Evolutionary conservation across 2,329 filamentous ascomycete genomes (phyloP).

Genomic region (Xylariaceae sp.): DNA sequence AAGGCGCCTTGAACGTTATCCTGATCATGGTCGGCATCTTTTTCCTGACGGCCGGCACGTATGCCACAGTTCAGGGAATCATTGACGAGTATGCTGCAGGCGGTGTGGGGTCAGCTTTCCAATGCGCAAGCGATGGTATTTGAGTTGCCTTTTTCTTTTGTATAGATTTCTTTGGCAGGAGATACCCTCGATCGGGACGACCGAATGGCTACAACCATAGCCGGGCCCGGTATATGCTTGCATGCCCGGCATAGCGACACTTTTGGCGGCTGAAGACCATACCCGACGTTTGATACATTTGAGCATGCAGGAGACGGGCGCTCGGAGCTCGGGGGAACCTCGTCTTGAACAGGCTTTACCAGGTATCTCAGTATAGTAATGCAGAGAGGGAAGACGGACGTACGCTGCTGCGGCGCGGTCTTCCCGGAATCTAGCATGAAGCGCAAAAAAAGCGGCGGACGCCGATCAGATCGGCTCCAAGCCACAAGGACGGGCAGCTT

Average conservation of each 20-base stretch:
- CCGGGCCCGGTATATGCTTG: slow-evolving; percentile 1
- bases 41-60: slow-evolving; percentile 77
- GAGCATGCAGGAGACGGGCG: slow-evolving; percentile 3
- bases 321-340: slow-evolving; percentile 1
- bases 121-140: slow-evolving; percentile 62
- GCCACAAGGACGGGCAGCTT: too few relatives aligned
- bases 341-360: not conserved
- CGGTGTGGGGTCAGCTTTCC: slow-evolving; percentile 64
- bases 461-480: too few relatives aligned
- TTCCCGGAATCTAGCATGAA: slow-evolving; percentile 18
- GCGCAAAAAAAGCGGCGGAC: too few relatives aligned
- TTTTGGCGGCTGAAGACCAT: not conserved
- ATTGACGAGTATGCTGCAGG: slow-evolving; percentile 62
- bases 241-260: not conserved
- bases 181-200: slow-evolving; percentile 13
- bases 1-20: slow-evolving; percentile 60
- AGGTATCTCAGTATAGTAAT: slow-evolving; percentile 20
- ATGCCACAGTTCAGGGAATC: slow-evolving; percentile 67
- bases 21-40: slow-evolving; percentile 72
- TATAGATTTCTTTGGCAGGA: slow-evolving; percentile 11
- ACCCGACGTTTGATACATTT: slow-evolving; percentile 1
- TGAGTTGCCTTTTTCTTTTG: slow-evolving; percentile 20
- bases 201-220: slow-evolving; percentile 4
- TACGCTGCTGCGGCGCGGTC: slow-evolving; percentile 5
- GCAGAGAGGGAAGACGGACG: slow-evolving; percentile 13